Evolutionary conservation across 1,139 yeast genomes (phyloP).

Genomic region (Pichia sp.): DNA sequence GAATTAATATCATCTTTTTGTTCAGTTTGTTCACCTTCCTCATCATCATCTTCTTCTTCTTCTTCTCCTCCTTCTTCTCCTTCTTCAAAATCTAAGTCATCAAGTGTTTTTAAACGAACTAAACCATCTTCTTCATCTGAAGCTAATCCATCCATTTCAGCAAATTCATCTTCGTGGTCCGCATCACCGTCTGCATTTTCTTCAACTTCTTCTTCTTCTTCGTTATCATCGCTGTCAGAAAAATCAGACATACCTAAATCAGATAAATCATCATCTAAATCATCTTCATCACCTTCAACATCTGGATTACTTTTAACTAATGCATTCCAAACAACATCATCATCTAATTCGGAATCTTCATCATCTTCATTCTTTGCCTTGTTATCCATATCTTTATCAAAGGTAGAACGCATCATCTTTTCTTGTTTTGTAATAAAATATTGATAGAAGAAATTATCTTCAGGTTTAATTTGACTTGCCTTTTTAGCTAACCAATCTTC

Average conservation of each 20-base stretch:
- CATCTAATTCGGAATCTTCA: conserved; percentile 49
- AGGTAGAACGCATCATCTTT: conserved; percentile 30
- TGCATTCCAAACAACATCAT: conserved; percentile 86
- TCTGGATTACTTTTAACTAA: conserved; percentile 81
- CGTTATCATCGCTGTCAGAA: conserved; percentile 31
- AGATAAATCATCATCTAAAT: conserved; percentile 40
- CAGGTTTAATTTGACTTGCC: conserved; percentile 67
- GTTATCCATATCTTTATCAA: conserved; percentile 30
- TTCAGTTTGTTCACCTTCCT: conserved; percentile 22
- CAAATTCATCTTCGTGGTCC: background rate
- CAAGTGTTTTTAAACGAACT: background rate
- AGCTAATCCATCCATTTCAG: background rate
- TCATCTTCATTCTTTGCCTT: conserved; percentile 33
- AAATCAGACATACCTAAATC: conserved; percentile 38
- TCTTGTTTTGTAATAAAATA: conserved; percentile 63
- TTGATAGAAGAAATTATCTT: conserved; percentile 84
- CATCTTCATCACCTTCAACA: conserved; percentile 54
- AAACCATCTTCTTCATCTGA: conserved; percentile 19
- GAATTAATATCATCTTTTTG: conserved; percentile 28
- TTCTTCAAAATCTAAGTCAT: conserved; percentile 7
- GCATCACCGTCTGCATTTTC: background rate
- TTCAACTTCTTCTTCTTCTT: conserved; percentile 28
- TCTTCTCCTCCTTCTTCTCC: conserved; percentile 24
- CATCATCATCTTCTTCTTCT: conserved; percentile 25
- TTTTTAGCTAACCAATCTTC: conserved; percentile 74